A percentile compares a stretch with the other conserved stretches of the same genome.
Conservation (phyloP, 352 stramenopile species). For the Pythium sukuiense region DNA sequence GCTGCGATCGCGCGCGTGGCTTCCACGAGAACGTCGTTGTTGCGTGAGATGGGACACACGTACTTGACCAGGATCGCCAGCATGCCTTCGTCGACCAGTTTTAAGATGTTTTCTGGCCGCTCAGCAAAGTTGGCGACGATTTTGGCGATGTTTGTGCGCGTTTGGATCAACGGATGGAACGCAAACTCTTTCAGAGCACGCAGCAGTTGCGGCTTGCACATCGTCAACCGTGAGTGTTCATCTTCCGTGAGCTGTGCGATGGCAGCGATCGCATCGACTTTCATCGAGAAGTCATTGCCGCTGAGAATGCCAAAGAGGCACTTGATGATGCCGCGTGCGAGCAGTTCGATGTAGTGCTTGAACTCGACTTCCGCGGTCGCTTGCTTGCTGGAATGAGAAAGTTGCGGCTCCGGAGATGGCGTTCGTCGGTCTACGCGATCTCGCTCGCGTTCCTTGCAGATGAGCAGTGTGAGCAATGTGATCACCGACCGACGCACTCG, state of each 20-base stretch:
- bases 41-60: slow-evolving; percentile 51
- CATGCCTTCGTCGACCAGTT: slow-evolving; percentile 67
- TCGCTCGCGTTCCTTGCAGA: slow-evolving; percentile 59
- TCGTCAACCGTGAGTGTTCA: slow-evolving; percentile 55
- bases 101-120: slow-evolving; percentile 67
- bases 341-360: slow-evolving; percentile 71
- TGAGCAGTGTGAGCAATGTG: slow-evolving; percentile 55
- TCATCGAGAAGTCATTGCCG: slow-evolving; percentile 72
- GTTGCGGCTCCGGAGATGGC: background rate
- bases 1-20: slow-evolving; percentile 57
- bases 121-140: slow-evolving; percentile 81
- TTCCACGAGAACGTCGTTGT: slow-evolving; percentile 56
- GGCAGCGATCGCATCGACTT: slow-evolving; percentile 63
- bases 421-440: slow-evolving; percentile 16
- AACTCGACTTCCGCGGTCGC: slow-evolving; percentile 40
- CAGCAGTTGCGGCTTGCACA: slow-evolving; percentile 71
- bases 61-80: slow-evolving; percentile 69
- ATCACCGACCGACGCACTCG: slow-evolving; percentile 57
- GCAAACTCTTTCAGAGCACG: slow-evolving; percentile 60
- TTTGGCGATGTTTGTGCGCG: slow-evolving; percentile 59
- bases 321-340: slow-evolving; percentile 69
- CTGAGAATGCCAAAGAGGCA: slow-evolving; percentile 68
- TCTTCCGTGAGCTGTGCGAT: slow-evolving; percentile 70
- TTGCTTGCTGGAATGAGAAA: background rate
- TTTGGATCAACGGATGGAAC: slow-evolving; percentile 59